Evolutionary conservation across 2,329 filamentous ascomycete species (phyloP), one percentile per base, ranked within the genome.

Genomic region (Talaromyces sp.): DNA sequence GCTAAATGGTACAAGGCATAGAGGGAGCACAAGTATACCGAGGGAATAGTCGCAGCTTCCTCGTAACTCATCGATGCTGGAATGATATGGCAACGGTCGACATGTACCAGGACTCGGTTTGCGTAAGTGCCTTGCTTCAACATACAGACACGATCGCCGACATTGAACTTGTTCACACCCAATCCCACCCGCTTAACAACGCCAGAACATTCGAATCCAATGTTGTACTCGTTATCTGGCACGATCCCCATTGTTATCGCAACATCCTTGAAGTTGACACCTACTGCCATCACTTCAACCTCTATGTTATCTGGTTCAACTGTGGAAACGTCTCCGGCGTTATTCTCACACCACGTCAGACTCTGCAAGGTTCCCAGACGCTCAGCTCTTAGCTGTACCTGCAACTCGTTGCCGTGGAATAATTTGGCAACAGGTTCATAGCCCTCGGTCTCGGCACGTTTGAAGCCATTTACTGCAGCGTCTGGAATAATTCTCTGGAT

Each of bases 221-320:
- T 19, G 12, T 12, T 41, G 29, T 32, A 19, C 35, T 52, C 56
- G 17, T 51, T 51, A 2, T 51, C 31, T 8, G 12, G 12, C 2
- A 58, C 43, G 35, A 58, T 53, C 1, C 56, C 56, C 56, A 55
- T 55, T 3, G 21, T 26, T 6, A 21, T 55, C 6, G 53, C 53
- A 26, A 55, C 53, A n/a, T 55, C 53, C 52, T 52, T 51, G 32
- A 58, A 58, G 26, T 58, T 58, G 6, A 58, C n/a, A 10, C 56
- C 56, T 4, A 52, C 19, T 1, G 56, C 56, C 19, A 17, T 31
- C 3, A 58, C 29, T 11, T 58, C 46, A n/a, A 58, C 26, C 19
- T 58, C 56, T 2, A 58, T 21, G 6, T 51, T 11, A 2, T 21
- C 21, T 21, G 3, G 3, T 41, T 41, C 32, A 14, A 50, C 3